Evolutionary conservation across 1,284 basidiomycete species (phyloP).

Genomic region (Papiliotrema terrestris): DNA sequence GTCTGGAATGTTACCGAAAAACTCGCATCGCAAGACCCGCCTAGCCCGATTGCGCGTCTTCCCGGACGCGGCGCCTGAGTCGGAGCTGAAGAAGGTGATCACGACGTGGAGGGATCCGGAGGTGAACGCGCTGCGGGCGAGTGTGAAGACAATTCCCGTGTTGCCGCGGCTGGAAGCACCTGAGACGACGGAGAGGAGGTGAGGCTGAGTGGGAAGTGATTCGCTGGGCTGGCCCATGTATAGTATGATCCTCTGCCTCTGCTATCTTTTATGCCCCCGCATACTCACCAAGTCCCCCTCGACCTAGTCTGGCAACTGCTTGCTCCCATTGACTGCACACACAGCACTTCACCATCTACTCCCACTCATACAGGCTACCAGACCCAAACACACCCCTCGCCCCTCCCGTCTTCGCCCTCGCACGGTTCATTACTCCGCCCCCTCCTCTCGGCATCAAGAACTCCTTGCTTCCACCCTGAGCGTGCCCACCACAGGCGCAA

Average conservation of each 20-base stretch:
- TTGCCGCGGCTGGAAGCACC: no score
- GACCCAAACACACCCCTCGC: constrained; percentile 45
- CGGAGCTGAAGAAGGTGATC: constrained; percentile 30
- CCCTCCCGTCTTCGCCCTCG: constrained; percentile 54
- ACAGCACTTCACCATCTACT: neutral
- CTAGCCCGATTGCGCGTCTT: constrained; percentile 83
- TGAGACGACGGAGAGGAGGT: no score
- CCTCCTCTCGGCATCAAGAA: neutral
- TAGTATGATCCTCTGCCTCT: no score
- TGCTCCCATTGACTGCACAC: no score
- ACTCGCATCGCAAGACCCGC: constrained; percentile 80
- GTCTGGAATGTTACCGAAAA: constrained; percentile 94
- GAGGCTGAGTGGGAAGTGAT: no score
- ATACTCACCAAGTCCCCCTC: no score
- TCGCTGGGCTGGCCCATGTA: no score
- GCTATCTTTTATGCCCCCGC: no score
- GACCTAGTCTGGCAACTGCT: no score
- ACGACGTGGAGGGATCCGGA: constrained; percentile 35
- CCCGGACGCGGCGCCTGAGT: constrained; percentile 53
- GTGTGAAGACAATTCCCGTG: no score
- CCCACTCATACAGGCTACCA: constrained; percentile 36
- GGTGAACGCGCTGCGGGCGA: neutral
- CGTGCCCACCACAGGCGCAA: no score
- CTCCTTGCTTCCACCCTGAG: constrained; percentile 56
- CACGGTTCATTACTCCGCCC: constrained; percentile 58